Base-by-base conservation (phyloP, 2,329 filamentous ascomycete genomes). In the Fusarium marasasianum region DNA sequence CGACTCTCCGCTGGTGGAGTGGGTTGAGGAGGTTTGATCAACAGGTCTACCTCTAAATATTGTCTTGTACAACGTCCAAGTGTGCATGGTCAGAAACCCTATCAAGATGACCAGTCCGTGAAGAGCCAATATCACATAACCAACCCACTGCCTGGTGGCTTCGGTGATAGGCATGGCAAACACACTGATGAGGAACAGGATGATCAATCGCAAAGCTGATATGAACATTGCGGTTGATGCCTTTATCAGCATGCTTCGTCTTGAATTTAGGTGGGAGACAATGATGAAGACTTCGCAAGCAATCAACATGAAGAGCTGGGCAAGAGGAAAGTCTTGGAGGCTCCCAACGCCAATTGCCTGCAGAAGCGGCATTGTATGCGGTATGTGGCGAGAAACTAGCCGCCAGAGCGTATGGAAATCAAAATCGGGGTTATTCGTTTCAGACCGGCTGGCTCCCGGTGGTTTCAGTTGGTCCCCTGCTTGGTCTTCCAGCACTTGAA, bases 331-430 rank as follows among this genome's bases (percentile, higher is more conserved):
- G 9, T 22, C 50, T 20, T 63, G 59, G 10, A 63, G 51, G 2
- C 59, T 29, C 5, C 59, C 59, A n/a, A 63, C 51, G 9, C 59
- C 40, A 8, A 58, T n/a, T 3, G 51, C 59, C 20, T 63, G 59
- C 8, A 63, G 15, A 35, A 63, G n/a, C 3, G 59, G 40, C 33
- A 63, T 38, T 1, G 26, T 45, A 15, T 57, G 40, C 1, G 59
- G 31, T 9, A 58, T 31, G 13, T 58, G 40, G 3, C 33, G 51
- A 45, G 40, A 58, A 10, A 58, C 6, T 7, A 22, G 1, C 4
- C 40, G 14, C 31, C 40, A 37, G 8, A 38, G 14, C 5, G 9
- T 22, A 7, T 38, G 17, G 4, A 58, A 45, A 26, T 45, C 9
- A 10, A 45, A 1, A 24, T 12, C 12, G 9, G 9, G 33, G 4